Base-by-base conservation (phyloP, 1,139 yeast genomes). In the Geotrichum cucujoidarum region DNA sequence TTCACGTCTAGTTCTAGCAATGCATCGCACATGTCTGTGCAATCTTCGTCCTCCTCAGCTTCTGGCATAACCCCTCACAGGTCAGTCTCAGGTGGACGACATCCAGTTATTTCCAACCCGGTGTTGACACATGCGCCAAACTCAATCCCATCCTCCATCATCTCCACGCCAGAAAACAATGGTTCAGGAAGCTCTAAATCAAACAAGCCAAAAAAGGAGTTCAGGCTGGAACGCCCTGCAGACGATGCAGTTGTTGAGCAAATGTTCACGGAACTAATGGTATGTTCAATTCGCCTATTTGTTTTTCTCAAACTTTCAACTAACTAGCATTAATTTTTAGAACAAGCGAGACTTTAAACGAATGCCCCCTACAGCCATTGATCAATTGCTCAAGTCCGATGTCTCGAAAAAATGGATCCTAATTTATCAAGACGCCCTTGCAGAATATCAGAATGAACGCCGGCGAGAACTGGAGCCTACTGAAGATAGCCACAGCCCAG, bases 331-430 rank as follows among this genome's bases (percentile, higher is more conserved):
- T 34, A 18, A 18, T 39, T 17, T 6, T 6, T 44, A 86, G 89
- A 83, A 81, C 51, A 83, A 84, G 59, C 76, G 97, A 59, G 95
- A 89, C 62, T 84, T 87, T 64, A 80, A 82, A 57, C 78, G 85
- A 48, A 72, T 89, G 44, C 95, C 96, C 0, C 78, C 78, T 22
- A 79, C 77, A 50, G 95, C 95, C 8, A 83, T 83, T 56, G 77
- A 74, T 53, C 95, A 87, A 63, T 81, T 92, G 84, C 72, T 80
- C 59, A 78, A 77, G 55, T 89, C 85, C 60, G 78, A 84, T 37
- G 71, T 79, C 0, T 86, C 83, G 47, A 87, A 89, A 59, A 92
- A 92, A 66, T 88, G 97, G 95, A 80, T 86, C 81, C 74, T 92
- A 57, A 84, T 92, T 40, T 81, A 84, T 58, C 97, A 92, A 63